Base-by-base conservation (phyloP, 306 rosid species). In the Sesbania bispinosa region DNA sequence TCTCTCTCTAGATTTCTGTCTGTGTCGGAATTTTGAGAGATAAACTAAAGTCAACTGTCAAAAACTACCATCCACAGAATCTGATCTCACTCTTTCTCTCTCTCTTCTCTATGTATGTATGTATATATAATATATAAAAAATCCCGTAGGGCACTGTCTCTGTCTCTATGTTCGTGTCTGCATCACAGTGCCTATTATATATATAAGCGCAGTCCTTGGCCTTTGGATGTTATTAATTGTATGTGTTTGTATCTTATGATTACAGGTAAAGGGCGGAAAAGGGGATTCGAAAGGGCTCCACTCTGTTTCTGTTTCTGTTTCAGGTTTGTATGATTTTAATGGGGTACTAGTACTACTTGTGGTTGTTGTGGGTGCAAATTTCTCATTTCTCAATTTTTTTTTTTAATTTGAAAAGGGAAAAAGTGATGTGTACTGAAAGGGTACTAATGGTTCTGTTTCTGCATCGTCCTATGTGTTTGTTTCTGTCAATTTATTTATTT, bases 41-140 rank as follows among this genome's bases (percentile, higher is more conserved):
- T 9, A 36, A n/a, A n/a, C n/a, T n/a, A 85, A 87, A 55, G 89
- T 90, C 89, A 90, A 90, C 96, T 82, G 97, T 87, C 92, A 83
- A 81, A 79, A 81, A 77, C 87, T 46, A 76, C 73, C 81, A 78
- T 77, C 5, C 16, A 81, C 68, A 79, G 88, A 92, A 54, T 65
- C 79, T 51, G 53, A 73, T 62, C n/a, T n/a, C n/a, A n/a, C n/a
- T n/a, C n/a, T n/a, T 19, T 74, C 41, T 67, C 67, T 42, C 77
- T 90, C 86, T n/a, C n/a, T n/a, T n/a, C n/a, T n/a, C n/a, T n/a
- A n/a, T n/a, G n/a, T n/a, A n/a, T n/a, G n/a, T n/a, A n/a, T n/a
- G n/a, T n/a, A 11, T 62, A 18, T 63, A 4, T 62, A 29, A 2
- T 36, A 61, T 18, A n/a, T 41, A 24, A 24, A 8, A 3, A 21